Percentiles rank a stretch among this genome's conserved stretches.
Conservation (phyloP, 83 land plant species). For the Diphasiastrum complanatum region DNA sequence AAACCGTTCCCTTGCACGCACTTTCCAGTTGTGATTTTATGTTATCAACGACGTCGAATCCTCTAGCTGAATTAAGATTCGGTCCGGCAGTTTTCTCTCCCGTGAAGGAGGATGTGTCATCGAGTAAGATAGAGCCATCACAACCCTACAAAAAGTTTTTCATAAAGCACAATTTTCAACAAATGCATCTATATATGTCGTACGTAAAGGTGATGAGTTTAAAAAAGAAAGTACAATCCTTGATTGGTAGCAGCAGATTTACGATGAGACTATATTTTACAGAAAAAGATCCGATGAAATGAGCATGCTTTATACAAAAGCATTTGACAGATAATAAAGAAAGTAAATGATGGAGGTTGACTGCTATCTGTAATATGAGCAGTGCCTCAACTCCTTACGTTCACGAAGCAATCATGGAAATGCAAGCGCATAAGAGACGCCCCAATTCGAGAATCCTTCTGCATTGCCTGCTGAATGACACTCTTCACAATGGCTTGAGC, state of each 20-base stretch:
- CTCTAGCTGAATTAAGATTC: conserved; percentile 40
- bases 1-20: conserved; percentile 39
- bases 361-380: background rate
- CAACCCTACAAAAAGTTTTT: conserved; percentile 32
- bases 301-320: background rate
- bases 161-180: background rate
- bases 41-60: conserved; percentile 41
- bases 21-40: conserved; percentile 38
- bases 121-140: conserved; percentile 43
- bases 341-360: background rate
- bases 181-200: conserved; percentile 20
- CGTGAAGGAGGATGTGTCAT: conserved; percentile 24
- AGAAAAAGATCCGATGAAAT: background rate
- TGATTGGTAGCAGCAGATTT: too few species aligned
- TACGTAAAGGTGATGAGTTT: background rate
- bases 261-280: background rate
- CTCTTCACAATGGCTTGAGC: background rate
- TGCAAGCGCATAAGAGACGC: conserved; percentile 19
- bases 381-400: background rate
- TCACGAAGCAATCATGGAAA: conserved; percentile 24
- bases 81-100: conserved; percentile 46
- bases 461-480: background rate
- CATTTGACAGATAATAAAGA: background rate
- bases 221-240: too few species aligned
- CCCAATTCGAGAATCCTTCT: conserved; percentile 11